These are phyloP conservation scores for Anthracocystis panici-leucophaei DNA, from an alignment of 1,284 basidiomycete genomes.

Conservation along the genomic window DNA sequence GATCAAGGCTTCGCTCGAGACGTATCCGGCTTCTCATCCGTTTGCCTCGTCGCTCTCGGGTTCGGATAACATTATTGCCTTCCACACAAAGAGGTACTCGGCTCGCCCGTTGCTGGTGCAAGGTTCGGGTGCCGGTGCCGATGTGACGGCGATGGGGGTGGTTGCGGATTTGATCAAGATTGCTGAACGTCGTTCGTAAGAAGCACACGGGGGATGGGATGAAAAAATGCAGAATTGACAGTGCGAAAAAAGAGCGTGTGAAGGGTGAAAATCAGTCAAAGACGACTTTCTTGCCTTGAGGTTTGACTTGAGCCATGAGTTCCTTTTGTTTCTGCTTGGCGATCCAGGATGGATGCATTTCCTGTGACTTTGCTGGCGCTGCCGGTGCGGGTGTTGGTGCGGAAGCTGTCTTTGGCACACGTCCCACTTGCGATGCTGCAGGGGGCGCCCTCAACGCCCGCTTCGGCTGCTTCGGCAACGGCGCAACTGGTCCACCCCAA, in stretches of 20 bases:
- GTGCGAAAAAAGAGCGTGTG: neutral
- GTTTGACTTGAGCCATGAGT: conserved; percentile 48
- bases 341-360: conserved; percentile 63
- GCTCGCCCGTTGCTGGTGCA: conserved; percentile 82
- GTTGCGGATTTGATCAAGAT: conserved; percentile 77
- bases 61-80: conserved; percentile 97
- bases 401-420: neutral
- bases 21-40: conserved; percentile 89
- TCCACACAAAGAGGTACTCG: conserved; percentile 87
- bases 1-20: conserved; percentile 88
- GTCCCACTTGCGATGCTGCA: neutral
- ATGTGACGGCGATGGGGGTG: conserved; percentile 98
- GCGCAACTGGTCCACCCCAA: conserved; percentile 37
- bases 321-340: conserved; percentile 66
- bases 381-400: neutral
- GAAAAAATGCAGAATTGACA: neutral
- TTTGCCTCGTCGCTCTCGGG: conserved; percentile 95
- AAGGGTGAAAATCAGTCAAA: conserved; percentile 45
- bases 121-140: conserved; percentile 94
- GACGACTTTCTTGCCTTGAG: conserved; percentile 58
- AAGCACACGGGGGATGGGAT: neutral
- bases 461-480: conserved; percentile 33
- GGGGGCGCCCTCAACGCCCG: conserved; percentile 4
- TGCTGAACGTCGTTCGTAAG: conserved; percentile 64
- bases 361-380: conserved; percentile 25